These are phyloP conservation scores for Arbutus unedo DNA, from an alignment of 148 eudicot species.

Conservation along the genomic window DNA sequence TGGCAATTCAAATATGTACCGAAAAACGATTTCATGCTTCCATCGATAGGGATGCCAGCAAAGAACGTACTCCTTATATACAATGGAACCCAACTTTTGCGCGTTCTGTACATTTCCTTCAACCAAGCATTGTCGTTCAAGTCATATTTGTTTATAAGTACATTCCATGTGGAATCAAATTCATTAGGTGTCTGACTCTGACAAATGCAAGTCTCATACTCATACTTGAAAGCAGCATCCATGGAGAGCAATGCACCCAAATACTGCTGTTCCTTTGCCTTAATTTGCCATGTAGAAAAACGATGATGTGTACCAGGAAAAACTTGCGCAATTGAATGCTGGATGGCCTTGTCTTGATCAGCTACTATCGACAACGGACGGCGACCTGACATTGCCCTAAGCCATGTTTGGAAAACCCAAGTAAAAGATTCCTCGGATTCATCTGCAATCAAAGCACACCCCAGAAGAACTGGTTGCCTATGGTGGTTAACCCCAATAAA, in stretches of 20 bases:
- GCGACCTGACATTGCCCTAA: constrained; percentile 48
- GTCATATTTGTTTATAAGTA: constrained; percentile 39
- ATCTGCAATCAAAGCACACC: constrained; percentile 57
- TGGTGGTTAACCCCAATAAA: constrained; percentile 61
- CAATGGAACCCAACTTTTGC: constrained; percentile 56
- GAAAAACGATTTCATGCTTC: constrained; percentile 45
- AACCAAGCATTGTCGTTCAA: constrained; percentile 46
- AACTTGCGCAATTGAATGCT: constrained; percentile 43
- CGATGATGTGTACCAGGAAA: constrained; percentile 56
- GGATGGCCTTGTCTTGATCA: constrained; percentile 52
- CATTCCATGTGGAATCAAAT: constrained; percentile 53
- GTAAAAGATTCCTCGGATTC: constrained; percentile 55
- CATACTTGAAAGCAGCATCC: constrained; percentile 43
- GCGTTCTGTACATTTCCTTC: constrained; percentile 48
- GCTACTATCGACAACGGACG: constrained; percentile 49
- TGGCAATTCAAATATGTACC: constrained; percentile 36
- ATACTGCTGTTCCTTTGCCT: constrained; percentile 41
- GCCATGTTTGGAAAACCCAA: constrained; percentile 57
- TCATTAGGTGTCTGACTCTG: constrained; percentile 57
- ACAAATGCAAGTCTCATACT: constrained; percentile 47
- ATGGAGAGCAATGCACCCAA: constrained; percentile 43
- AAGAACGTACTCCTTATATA: constrained; percentile 45
- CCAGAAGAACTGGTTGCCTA: constrained; percentile 58
- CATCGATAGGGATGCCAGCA: constrained; percentile 54
- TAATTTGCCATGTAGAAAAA: constrained; percentile 47